Base-by-base conservation (phyloP, 768 basidiomycete genomes). In the Leccinellum luteum region DNA sequence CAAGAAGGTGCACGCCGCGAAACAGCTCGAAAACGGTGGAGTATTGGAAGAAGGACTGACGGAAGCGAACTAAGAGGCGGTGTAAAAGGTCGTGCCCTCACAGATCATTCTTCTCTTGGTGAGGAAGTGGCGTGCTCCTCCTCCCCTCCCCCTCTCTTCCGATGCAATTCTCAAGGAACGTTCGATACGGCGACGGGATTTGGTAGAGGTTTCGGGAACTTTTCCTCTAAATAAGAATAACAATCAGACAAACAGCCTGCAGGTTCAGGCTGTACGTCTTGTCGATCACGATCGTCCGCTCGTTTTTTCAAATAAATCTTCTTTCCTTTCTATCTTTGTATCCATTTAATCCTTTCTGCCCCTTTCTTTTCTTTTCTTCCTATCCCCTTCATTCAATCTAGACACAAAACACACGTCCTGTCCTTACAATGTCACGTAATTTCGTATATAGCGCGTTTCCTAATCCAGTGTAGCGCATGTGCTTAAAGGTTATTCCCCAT, bases 1-100 rank as follows among this genome's bases (percentile, higher is more conserved):
- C 59, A 72, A 66, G 61, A 64, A 23, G 51, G 48, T n/a, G 12
- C 70, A 71, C 31, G 53, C 51, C 35, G 53, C 60, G 19, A 70
- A 62, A 48, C 14, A 56, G 15, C 25, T 55, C 27, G n/a, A 19
- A 19, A 48, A 48, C n/a, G 19, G 3, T 17, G 35, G 31, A 54
- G 54, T 57, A 55, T 51, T 25, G 27, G 55, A 57, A 48, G 52
- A 61, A 47, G 62, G 7, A 27, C 38, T 3, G 50, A 30, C 58
- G 59, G 61, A 69, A 61, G 62, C 66, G 58, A 55, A 55, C 54
- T 19, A 52, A 12, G 59, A 58, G 48, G 66, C 65, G 6, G 51
- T 62, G 67, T 58, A 53, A 32, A 15, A 47, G 23, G 23, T 51
- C 50, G 45, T 64, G 60, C 19, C 30, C 41, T 41, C 41, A 17